These are phyloP conservation scores for Royoungia palumana DNA, from an alignment of 768 basidiomycete genomes.

Conservation along the genomic window DNA sequence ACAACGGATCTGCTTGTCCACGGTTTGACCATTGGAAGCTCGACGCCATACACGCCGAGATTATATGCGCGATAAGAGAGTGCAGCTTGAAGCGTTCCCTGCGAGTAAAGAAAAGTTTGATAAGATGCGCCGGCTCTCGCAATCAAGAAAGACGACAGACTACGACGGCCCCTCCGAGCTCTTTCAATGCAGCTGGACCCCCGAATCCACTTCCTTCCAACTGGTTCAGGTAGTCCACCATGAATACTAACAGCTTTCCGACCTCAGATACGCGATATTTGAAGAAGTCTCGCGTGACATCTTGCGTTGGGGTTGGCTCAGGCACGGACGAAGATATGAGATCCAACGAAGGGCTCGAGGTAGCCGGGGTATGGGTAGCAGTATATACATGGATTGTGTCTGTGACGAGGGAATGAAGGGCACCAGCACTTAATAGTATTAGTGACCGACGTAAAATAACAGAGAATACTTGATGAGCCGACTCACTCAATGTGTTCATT, in stretches of 20 bases:
- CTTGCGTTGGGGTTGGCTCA: slow-evolving; percentile 57
- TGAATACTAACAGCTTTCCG: slow-evolving; percentile 62
- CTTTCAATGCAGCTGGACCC: slow-evolving; percentile 29
- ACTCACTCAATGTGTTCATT: slow-evolving; percentile 64
- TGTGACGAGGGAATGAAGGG: slow-evolving; percentile 61
- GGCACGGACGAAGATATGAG: slow-evolving; percentile 31
- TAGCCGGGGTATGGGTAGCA: slow-evolving; percentile 32
- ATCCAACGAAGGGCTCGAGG: slow-evolving; percentile 12
- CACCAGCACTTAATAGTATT: slow-evolving; percentile 42
- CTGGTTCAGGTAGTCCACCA: slow-evolving; percentile 35
- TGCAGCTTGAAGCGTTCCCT: slow-evolving; percentile 75
- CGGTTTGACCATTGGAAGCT: slow-evolving; percentile 62
- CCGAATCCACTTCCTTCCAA: slow-evolving; percentile 25
- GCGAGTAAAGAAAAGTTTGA: neutral
- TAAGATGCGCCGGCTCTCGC: neutral
- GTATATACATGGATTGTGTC: slow-evolving; percentile 71
- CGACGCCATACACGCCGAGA: slow-evolving; percentile 72
- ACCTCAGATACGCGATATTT: slow-evolving; percentile 62
- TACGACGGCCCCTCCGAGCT: slow-evolving; percentile 48
- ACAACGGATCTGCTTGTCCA: slow-evolving; percentile 78
- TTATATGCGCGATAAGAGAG: slow-evolving; percentile 74
- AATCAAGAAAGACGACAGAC: slow-evolving; percentile 40
- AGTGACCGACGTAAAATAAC: neutral
- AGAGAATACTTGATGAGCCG: neutral
- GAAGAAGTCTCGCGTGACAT: slow-evolving; percentile 84